phyloP scores from a whole-genome alignment of 225 moss, liverwort and hornwort genomes.

The Bryoerythrophyllum caledonicum region DNA sequence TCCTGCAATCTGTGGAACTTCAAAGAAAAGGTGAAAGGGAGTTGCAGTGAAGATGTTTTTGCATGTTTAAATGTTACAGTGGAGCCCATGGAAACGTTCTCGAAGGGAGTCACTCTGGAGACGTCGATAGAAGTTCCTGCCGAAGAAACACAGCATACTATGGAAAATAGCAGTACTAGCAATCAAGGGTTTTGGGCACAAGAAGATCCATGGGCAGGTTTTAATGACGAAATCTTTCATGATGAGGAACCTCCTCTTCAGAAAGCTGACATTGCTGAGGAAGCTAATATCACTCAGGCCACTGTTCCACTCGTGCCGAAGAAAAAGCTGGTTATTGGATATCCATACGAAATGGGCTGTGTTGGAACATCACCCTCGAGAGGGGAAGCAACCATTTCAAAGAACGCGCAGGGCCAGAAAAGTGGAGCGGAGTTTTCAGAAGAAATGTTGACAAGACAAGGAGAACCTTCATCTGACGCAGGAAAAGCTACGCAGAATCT shows the following conservation, averaged over 20 bases:
- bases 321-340: conserved; percentile 45
- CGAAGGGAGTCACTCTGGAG: conserved; percentile 13
- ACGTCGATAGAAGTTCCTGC: conserved; percentile 15
- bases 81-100: conserved; percentile 25
- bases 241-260: conserved; percentile 21
- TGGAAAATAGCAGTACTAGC: conserved; percentile 1
- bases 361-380: conserved; percentile 5
- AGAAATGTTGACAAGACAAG: conserved; percentile 16
- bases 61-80: conserved; percentile 15
- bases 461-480: conserved; percentile 13
- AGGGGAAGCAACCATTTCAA: conserved; percentile 9
- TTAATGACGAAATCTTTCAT: conserved; percentile 40
- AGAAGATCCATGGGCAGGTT: conserved; percentile 53
- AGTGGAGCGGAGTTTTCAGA: conserved; percentile 15
- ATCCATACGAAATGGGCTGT: conserved; percentile 8
- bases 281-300: conserved; percentile 24
- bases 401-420: background rate
- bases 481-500: conserved; percentile 13
- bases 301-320: conserved; percentile 34
- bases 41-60: conserved; percentile 23
- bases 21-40: conserved; percentile 43
- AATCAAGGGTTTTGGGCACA: conserved; percentile 49
- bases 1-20: conserved; percentile 39
- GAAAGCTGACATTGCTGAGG: conserved; percentile 12
- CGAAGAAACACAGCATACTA: conserved; percentile 4